phyloP scores from a whole-genome alignment of 176 grass and related monocot species.

The Oryza glumipatula region DNA sequence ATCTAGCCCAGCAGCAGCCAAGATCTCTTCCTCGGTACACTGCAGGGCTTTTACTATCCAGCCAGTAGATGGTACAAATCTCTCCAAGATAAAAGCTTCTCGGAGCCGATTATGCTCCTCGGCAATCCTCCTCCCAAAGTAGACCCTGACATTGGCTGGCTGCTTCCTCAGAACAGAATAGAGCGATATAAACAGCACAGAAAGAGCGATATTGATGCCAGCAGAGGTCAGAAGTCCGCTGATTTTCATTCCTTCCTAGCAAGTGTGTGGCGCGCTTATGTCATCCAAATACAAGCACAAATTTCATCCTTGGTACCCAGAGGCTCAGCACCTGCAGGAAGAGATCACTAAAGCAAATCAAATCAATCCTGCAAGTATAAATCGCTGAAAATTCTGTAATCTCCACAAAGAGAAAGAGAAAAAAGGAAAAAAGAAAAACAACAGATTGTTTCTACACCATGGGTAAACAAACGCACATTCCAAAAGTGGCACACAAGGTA shows the following conservation, averaged over 20 bases:
- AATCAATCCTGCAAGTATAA: background rate
- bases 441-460: background rate
- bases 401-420: background rate
- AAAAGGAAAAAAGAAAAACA: background rate
- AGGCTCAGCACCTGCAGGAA: slow-evolving; percentile 27
- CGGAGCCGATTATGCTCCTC: slow-evolving; percentile 64
- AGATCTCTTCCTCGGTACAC: slow-evolving; percentile 80
- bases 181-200: slow-evolving; percentile 66
- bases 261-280: background rate
- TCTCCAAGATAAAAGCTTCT: slow-evolving; percentile 78
- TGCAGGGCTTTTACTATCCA: slow-evolving; percentile 91
- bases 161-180: slow-evolving; percentile 94
- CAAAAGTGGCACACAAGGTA: background rate
- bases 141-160: slow-evolving; percentile 79
- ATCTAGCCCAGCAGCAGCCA: slow-evolving; percentile 79
- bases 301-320: background rate
- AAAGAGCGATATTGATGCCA: slow-evolving; percentile 87
- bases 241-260: slow-evolving; percentile 60
- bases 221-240: slow-evolving; percentile 82
- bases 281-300: slow-evolving; percentile 15
- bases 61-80: slow-evolving; percentile 71
- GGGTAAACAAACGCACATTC: background rate
- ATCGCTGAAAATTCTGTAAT: background rate
- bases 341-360: background rate
- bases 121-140: slow-evolving; percentile 77